These are phyloP conservation scores for Phytopythium delawarense DNA, from an alignment of 352 stramenopile species.

Conservation along the genomic window DNA sequence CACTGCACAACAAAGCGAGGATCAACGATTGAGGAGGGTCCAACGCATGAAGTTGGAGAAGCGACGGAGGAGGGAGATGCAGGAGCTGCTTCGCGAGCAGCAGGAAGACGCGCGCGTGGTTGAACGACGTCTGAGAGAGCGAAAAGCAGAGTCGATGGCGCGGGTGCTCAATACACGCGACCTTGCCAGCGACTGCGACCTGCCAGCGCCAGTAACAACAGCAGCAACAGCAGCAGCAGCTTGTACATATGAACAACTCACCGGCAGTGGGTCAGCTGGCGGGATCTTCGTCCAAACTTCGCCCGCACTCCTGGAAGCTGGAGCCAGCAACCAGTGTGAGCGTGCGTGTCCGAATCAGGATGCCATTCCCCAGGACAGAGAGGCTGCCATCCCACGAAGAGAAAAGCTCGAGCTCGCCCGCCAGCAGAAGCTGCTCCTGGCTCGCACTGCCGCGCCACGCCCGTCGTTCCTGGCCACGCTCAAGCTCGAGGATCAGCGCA, in stretches of 20 bases:
- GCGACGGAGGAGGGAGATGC: constrained; percentile 4
- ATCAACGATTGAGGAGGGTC: not conserved
- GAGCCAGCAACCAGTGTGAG: not conserved
- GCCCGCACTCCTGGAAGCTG: not conserved
- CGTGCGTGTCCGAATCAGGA: not conserved
- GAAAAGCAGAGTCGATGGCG: no score
- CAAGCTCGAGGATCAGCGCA: constrained; percentile 14
- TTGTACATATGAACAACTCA: not conserved
- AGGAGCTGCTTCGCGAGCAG: not conserved
- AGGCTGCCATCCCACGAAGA: not conserved
- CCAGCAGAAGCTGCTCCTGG: constrained; percentile 17
- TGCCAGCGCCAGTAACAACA: not conserved
- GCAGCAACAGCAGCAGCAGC: not conserved
- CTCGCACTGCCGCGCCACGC: constrained; percentile 9
- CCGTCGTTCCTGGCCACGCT: constrained; percentile 28
- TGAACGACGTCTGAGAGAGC: not conserved
- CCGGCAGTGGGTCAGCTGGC: not conserved
- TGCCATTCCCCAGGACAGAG: not conserved
- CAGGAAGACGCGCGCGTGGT: not conserved
- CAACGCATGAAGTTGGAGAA: not conserved
- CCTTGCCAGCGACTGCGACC: not conserved
- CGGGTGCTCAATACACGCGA: not conserved
- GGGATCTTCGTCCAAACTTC: not conserved
- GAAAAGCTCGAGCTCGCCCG: constrained; percentile 14
- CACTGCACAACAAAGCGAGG: not conserved